Evolutionary conservation across 768 basidiomycete genomes (phyloP).

Genomic region (Mycena galericulata): DNA sequence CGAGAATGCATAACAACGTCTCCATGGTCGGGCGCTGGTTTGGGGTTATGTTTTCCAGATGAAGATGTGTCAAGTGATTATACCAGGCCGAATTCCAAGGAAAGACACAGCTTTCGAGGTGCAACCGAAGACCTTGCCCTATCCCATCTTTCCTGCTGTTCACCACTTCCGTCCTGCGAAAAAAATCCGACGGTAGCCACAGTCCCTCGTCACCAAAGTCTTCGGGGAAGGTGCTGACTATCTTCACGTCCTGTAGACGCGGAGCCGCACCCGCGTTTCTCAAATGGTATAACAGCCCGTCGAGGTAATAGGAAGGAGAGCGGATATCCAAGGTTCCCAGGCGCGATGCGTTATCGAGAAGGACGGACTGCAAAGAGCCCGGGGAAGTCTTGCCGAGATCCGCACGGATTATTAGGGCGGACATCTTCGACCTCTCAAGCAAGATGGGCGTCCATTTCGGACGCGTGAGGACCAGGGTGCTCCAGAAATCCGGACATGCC

Average conservation of each 20-base stretch:
- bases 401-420: constrained; percentile 21
- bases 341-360: background rate
- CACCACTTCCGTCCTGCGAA: background rate
- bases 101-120: constrained; percentile 26
- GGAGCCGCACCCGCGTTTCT: too few species aligned
- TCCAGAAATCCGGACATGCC: constrained; percentile 30
- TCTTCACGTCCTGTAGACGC: too few species aligned
- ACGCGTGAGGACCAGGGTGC: constrained; percentile 12
- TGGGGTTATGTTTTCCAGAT: constrained; percentile 13
- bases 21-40: constrained; percentile 20
- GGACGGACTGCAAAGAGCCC: background rate
- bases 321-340: background rate
- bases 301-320: background rate
- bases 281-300: too few species aligned
- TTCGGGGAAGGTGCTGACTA: background rate
- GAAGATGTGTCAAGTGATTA: constrained; percentile 25
- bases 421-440: constrained; percentile 23
- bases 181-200: constrained; percentile 22
- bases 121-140: background rate
- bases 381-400: background rate
- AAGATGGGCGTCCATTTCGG: constrained; percentile 17
- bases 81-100: constrained; percentile 34
- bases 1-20: constrained; percentile 7
- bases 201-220: background rate
- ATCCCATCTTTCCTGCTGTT: background rate